These are phyloP conservation scores for Lodderomyces beijingensis DNA, from an alignment of 1,139 yeast genomes.

Conservation along the genomic window DNA sequence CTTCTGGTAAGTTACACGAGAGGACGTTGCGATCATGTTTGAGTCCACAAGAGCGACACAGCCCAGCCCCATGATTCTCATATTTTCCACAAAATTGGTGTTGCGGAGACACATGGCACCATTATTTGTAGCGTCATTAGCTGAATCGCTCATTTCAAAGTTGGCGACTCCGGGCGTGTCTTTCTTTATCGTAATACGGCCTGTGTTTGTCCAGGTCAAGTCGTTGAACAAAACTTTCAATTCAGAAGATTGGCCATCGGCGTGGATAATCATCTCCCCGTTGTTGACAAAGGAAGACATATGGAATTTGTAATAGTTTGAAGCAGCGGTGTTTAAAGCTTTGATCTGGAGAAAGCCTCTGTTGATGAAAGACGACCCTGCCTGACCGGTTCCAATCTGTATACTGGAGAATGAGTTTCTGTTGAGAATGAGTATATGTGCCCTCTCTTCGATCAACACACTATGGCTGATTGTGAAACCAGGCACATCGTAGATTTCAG, in stretches of 20 bases:
- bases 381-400: background rate
- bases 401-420: background rate
- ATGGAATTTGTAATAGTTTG: background rate
- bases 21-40: too few relatives aligned
- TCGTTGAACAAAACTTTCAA: background rate
- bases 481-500: background rate
- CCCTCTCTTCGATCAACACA: background rate
- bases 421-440: background rate
- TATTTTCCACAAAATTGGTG: background rate
- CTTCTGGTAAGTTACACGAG: too few relatives aligned
- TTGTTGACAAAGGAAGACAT: background rate
- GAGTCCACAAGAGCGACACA: too few relatives aligned
- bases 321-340: background rate
- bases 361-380: background rate
- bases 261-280: background rate
- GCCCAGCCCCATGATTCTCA: background rate
- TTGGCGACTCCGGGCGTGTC: background rate
- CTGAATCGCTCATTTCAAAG: slow-evolving; percentile 1
- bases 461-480: background rate
- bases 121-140: background rate
- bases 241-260: background rate
- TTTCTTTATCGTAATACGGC: background rate
- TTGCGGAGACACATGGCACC: slow-evolving; percentile 1
- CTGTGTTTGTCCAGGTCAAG: background rate
- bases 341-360: background rate